Conservation (phyloP, 495 filamentous ascomycete species). For the Alectoria sarmentosa region DNA sequence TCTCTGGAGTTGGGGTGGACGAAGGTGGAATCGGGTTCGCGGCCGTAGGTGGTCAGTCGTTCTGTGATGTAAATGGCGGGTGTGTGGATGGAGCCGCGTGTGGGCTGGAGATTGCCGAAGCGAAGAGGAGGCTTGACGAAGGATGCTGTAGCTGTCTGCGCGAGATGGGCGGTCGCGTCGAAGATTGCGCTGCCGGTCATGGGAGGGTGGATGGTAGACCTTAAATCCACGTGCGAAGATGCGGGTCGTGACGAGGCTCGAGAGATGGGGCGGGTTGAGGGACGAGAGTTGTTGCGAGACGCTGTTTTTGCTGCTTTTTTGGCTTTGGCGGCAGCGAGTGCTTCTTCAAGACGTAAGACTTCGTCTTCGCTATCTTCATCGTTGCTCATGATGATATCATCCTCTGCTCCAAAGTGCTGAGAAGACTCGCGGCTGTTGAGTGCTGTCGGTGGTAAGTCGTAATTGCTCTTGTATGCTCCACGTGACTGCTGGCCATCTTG, state of each 20-base stretch:
- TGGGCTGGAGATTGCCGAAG: slow-evolving; percentile 39
- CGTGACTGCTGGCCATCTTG: slow-evolving; percentile 9
- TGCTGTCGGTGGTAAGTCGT: slow-evolving; percentile 10
- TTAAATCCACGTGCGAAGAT: not conserved
- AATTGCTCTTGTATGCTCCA: slow-evolving; percentile 6
- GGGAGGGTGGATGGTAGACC: not conserved
- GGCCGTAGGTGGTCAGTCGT: slow-evolving; percentile 68
- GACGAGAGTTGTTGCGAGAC: not conserved
- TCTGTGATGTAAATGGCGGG: slow-evolving; percentile 56
- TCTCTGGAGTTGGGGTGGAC: slow-evolving; percentile 53
- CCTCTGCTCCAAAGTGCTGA: not conserved
- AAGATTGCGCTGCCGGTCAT: slow-evolving; percentile 16
- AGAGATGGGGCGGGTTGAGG: too few relatives aligned
- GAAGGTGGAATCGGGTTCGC: slow-evolving; percentile 52
- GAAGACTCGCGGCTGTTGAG: slow-evolving; percentile 15
- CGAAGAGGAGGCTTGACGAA: slow-evolving; percentile 37
- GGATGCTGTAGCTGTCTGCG: slow-evolving; percentile 2
- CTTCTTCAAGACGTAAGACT: slow-evolving; percentile 2
- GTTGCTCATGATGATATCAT: not conserved
- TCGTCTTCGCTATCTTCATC: not conserved
- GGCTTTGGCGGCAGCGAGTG: slow-evolving; percentile 5
- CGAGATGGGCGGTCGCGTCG: slow-evolving; percentile 17
- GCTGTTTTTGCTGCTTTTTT: not conserved
- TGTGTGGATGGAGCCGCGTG: slow-evolving; percentile 41
- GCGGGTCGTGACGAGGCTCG: not conserved